These are phyloP conservation scores for Dissophora ornata DNA, from an alignment of 192 early-diverging fungal genomes.

Conservation along the genomic window DNA sequence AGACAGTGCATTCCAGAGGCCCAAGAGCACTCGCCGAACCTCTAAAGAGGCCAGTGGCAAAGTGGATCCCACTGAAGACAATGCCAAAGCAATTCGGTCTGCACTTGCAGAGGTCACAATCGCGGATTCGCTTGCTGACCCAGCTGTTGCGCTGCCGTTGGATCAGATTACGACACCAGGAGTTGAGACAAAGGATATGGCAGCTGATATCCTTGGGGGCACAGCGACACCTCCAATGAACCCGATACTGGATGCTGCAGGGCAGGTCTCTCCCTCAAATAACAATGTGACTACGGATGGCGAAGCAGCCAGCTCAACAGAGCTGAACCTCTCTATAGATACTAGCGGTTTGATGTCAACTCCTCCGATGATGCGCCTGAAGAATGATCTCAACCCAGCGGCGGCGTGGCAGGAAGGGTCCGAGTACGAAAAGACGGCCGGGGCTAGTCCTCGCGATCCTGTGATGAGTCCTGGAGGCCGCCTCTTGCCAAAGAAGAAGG, in stretches of 20 bases:
- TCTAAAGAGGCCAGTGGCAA: conserved; percentile 2
- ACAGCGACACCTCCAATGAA: conserved; percentile 2
- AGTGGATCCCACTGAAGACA: conserved; percentile 1
- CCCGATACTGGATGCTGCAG: neutral
- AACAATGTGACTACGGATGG: no score
- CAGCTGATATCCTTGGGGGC: neutral
- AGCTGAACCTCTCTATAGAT: conserved; percentile 26
- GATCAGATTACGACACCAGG: conserved; percentile 22
- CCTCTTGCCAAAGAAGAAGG: conserved; percentile 34
- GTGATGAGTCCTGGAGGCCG: conserved; percentile 46
- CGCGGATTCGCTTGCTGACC: conserved; percentile 21
- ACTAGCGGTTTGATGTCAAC: conserved; percentile 25
- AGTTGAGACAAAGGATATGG: neutral
- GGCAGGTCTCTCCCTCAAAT: no score
- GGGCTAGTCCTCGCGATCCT: conserved; percentile 48
- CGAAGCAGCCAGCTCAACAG: neutral
- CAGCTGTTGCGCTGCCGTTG: conserved; percentile 19
- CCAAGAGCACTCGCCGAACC: conserved; percentile 4
- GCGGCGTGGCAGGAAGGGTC: conserved; percentile 39
- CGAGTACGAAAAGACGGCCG: conserved; percentile 39
- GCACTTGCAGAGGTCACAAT: conserved; percentile 23
- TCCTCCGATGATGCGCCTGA: conserved; percentile 28
- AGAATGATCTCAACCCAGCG: conserved; percentile 12
- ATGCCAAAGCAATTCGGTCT: conserved; percentile 19
- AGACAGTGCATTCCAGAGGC: conserved; percentile 32